Conservation (phyloP, 2,329 filamentous ascomycete genomes). For the Pezicula radicicola region DNA sequence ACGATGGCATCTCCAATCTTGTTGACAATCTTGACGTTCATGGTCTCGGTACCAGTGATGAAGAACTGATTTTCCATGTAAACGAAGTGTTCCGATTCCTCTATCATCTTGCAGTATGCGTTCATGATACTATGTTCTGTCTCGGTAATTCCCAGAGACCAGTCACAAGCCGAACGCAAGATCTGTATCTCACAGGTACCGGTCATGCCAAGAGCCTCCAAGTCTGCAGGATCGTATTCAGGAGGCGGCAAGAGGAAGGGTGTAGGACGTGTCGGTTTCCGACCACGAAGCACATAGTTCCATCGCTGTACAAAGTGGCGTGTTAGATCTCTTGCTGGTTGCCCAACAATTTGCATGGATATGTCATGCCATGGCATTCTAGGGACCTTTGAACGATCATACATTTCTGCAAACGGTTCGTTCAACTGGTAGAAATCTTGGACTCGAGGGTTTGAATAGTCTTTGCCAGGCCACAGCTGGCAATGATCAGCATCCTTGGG, state of each 20-base stretch:
- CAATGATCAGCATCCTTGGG: constrained; percentile 92
- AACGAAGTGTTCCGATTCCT: constrained; percentile 93
- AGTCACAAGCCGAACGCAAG: constrained; percentile 81
- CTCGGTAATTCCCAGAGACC: constrained; percentile 87
- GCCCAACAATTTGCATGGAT: constrained; percentile 94
- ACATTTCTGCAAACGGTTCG: constrained; percentile 98
- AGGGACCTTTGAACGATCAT: constrained; percentile 82
- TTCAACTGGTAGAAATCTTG: constrained; percentile 93
- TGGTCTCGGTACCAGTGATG: constrained; percentile 86
- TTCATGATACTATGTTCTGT: constrained; percentile 95
- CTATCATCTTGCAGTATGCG: constrained; percentile 91
- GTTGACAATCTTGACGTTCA: constrained; percentile 86
- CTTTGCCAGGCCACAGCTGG: constrained; percentile 95
- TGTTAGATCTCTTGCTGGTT: constrained; percentile 89
- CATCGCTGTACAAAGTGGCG: constrained; percentile 96
- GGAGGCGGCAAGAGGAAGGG: constrained; percentile 92
- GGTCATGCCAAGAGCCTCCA: constrained; percentile 82
- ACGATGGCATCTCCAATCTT: constrained; percentile 93
- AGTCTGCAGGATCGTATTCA: constrained; percentile 81
- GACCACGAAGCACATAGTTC: constrained; percentile 93
- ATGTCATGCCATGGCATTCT: constrained; percentile 99
- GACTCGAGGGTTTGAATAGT: constrained; percentile 95
- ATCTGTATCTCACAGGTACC: constrained; percentile 98
- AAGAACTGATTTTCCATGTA: constrained; percentile 99
- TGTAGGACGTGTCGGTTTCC: constrained; percentile 89